phyloP scores from a whole-genome alignment of 306 rosid genomes.

The Dalbergia cultrata region DNA sequence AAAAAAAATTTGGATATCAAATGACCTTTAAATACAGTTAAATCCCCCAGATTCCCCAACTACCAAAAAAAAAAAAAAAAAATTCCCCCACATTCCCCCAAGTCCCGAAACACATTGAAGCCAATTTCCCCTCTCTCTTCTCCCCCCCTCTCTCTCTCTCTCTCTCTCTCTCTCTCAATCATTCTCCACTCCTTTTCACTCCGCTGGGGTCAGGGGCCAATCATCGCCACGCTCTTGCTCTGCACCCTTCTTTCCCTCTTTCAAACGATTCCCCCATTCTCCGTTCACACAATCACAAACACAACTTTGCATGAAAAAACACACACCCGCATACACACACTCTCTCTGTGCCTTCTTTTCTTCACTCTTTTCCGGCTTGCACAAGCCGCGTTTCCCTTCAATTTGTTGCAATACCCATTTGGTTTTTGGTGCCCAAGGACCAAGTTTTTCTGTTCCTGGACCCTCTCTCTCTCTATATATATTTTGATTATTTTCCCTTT shows the following conservation, averaged over 20 bases:
- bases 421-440: conserved; percentile 22
- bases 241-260: conserved; percentile 48
- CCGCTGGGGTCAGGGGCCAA: conserved; percentile 58
- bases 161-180: conserved; percentile 64
- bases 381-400: conserved; percentile 19
- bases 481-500: too few species aligned
- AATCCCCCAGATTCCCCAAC: conserved; percentile 51
- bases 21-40: conserved; percentile 66
- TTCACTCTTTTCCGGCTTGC: conserved; percentile 30
- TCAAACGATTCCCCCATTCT: conserved; percentile 49
- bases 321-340: conserved; percentile 21
- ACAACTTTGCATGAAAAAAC: conserved; percentile 14
- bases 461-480: neutral
- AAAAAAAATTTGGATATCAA: conserved; percentile 54
- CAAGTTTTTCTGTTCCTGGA: conserved; percentile 8
- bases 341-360: conserved; percentile 14
- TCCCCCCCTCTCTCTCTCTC: neutral
- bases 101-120: conserved; percentile 37
- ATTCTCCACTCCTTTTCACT: conserved; percentile 67
- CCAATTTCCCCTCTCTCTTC: neutral
- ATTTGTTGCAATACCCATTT: conserved; percentile 43
- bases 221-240: conserved; percentile 61
- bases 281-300: conserved; percentile 42
- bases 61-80: too few species aligned
- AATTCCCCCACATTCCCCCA: neutral